Conservation (phyloP, 441 rosid genomes). For the Mallotus japonicus region DNA sequence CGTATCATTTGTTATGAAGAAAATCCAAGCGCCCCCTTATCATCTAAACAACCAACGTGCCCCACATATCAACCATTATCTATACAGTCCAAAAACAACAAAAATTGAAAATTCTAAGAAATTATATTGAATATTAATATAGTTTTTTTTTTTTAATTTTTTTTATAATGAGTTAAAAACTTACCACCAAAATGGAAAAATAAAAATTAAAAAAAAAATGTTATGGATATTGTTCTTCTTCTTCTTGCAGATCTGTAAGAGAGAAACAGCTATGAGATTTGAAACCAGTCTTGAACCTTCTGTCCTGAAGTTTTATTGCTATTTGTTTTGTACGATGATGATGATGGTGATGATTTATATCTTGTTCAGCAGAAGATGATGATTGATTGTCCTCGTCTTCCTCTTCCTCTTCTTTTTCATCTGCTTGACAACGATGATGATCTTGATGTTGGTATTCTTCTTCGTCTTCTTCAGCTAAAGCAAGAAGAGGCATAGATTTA, state of each 20-base stretch:
- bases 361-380: too few relatives aligned
- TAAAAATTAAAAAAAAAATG: background rate
- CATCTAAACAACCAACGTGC: background rate
- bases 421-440: background rate
- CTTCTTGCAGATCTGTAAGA: conserved; percentile 20
- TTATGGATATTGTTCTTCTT: conserved; percentile 26
- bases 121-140: too few relatives aligned
- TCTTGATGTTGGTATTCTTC: background rate
- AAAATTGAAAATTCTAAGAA: too few relatives aligned
- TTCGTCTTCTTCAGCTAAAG: conserved; percentile 14
- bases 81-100: too few relatives aligned
- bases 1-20: background rate
- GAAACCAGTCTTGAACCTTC: conserved; percentile 10
- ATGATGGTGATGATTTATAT: too few relatives aligned
- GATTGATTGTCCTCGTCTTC: background rate
- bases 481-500: conserved; percentile 29
- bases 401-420: background rate
- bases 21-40: background rate
- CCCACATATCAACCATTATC: background rate
- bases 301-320: background rate
- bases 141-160: too few relatives aligned
- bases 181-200: background rate
- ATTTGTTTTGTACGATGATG: background rate
- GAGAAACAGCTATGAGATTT: conserved; percentile 25
- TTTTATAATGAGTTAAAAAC: background rate